Base-by-base conservation (phyloP, 495 filamentous ascomycete genomes). In the Aspergillus saccharolyticus region DNA sequence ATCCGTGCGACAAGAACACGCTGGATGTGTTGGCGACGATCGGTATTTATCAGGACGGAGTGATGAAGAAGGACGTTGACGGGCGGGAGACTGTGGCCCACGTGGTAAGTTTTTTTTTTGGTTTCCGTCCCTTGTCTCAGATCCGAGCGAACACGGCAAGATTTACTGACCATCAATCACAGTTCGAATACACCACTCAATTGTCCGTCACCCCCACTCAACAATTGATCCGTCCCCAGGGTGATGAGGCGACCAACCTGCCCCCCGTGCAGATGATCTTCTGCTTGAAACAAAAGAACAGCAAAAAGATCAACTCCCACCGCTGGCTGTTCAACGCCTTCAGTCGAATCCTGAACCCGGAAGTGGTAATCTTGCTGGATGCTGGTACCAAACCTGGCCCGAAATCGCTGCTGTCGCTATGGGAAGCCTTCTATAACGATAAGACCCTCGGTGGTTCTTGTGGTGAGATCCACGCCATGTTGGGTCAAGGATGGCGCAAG, bases 301-400 rank as follows among this genome's bases (percentile, higher is more conserved):
- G 83, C 79, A 97, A 98, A 77, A 98, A 98, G 83, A 98, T 98
- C 80, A 98, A 98, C 76, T 97, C 94, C 42, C 94, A 98, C 68
- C 81, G 94, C 72, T 98, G 94, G 94, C 80, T 98, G 17, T 98
- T 98, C 76, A 96, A 96, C 62, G 94, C 89, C 18, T 97, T 98
- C 70, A 90, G 91, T 57, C 88, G 93, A 61, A 94, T 98, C 60
- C 73, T 98, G 50, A 96, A 98, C 70, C 94, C 94, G 17, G 94
- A 98, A 73, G 86, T 98, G 55, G 94, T 90, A 68, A 94, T 98
- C 68, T 83, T 98, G 50, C 85, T 98, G 53, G 94, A 98, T 74
- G 94, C 93, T 12, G 94, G 94, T 70, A 98, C 94, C 1, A 97
- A 96, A 72, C 94, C 94, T 42, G 90, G 91, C 39, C 75, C 87